Evolutionary conservation across 129 eudicot species (phyloP), one percentile per base, ranked within the genome.

Genomic region (Calendula officinalis): DNA sequence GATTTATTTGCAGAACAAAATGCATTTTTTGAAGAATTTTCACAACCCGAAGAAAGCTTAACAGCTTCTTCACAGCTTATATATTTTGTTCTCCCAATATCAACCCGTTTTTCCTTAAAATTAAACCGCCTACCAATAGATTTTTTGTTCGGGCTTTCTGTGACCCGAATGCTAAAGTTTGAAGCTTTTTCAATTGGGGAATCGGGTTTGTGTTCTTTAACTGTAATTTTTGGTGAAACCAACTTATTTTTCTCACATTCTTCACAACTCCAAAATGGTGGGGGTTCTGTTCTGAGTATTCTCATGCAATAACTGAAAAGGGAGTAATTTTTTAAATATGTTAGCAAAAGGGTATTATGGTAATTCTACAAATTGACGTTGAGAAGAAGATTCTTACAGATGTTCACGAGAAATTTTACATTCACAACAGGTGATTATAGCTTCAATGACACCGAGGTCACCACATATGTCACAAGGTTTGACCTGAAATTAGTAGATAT

Each of bases 281-380:
- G 77, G 7, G 14, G 33, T 13, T 54, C 71, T 62, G 30, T 50
- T 40, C 37, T 14, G 44, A 37, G 0, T 50, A 14, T 45, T 38
- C 47, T 49, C 89, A 80, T 79, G 83, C 92, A 88, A 60, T 88
- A 88, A 51, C 96, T 88, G 64, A 71, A 69, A 63, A 27, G 32
- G 9, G 17, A 59, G 32, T 5, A 15, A 38, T 2, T 33, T 43
- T 59, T 42, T 7, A 34, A 14, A 27, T 12, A 59, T 38, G 37
- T 59, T 38, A 59, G 67, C 48, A 59, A 59, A 50, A 61, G 7
- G 38, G 50, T 68, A 40, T 71, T 71, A 5, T 41, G 40, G n/a
- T 38, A 30, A 13, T 3, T 10, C 13, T 30, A 9, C 40, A 7
- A 57, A 56, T 33, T 46, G 48, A 37, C 48, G 36, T 46, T 56